These are phyloP conservation scores for Terfezia claveryi DNA, from an alignment of 495 filamentous ascomycete species.

Conservation along the genomic window DNA sequence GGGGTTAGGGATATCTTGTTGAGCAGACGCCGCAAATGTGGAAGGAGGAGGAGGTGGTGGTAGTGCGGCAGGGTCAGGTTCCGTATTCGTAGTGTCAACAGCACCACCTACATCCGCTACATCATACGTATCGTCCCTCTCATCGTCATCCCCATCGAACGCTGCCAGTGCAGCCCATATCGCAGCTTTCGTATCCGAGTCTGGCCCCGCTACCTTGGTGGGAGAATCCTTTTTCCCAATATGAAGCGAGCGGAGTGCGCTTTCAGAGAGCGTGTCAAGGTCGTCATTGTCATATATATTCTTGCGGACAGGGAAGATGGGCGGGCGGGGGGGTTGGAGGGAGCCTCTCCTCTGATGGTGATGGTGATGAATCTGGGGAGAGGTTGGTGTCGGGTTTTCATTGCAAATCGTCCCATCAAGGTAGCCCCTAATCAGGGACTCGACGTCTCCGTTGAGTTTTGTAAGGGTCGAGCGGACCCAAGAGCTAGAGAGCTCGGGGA, in stretches of 20 bases:
- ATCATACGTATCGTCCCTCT: conserved; percentile 95
- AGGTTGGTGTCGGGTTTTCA: neutral
- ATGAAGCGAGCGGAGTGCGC: conserved; percentile 36
- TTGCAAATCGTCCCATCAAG: neutral
- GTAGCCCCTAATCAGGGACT: neutral
- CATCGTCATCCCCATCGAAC: conserved; percentile 89
- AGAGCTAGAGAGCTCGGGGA: neutral
- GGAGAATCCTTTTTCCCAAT: conserved; percentile 47
- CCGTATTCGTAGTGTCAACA: conserved; percentile 33
- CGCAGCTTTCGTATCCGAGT: conserved; percentile 40
- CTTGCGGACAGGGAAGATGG: conserved; percentile 25
- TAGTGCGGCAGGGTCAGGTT: conserved; percentile 13
- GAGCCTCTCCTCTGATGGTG: conserved; percentile 8
- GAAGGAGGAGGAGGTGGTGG: too few species aligned
- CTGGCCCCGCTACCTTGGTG: conserved; percentile 23
- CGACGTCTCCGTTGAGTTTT: neutral
- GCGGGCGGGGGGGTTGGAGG: conserved; percentile 11
- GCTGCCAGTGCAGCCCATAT: conserved; percentile 78
- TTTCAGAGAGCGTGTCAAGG: conserved; percentile 36
- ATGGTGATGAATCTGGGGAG: conserved; percentile 18
- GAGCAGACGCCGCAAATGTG: neutral
- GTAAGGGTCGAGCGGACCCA: too few species aligned
- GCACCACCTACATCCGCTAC: conserved; percentile 73
- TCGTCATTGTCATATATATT: conserved; percentile 67
- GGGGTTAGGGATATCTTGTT: conserved; percentile 4